These are phyloP conservation scores for Vitis riparia DNA, from an alignment of 164 flowering plant species.

Conservation along the genomic window DNA sequence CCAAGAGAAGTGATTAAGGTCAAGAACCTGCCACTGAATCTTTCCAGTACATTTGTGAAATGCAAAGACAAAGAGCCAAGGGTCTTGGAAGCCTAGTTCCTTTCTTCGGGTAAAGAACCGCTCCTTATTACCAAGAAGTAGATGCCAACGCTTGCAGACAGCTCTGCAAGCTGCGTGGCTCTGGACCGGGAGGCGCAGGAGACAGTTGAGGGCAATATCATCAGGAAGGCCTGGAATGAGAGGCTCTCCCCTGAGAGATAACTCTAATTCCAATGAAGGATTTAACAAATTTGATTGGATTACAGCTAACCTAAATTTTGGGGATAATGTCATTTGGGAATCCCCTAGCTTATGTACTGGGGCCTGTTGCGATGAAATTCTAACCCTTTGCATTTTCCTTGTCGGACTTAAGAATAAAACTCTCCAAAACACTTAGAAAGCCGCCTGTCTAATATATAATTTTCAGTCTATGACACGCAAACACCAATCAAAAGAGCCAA, in stretches of 20 bases:
- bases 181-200: constrained; percentile 73
- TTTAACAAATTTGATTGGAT: constrained; percentile 32
- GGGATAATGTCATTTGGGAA: constrained; percentile 78
- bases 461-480: neutral
- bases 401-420: neutral
- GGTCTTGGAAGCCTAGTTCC: constrained; percentile 60
- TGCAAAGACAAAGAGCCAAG: constrained; percentile 62
- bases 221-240: constrained; percentile 91
- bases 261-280: constrained; percentile 41
- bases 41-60: constrained; percentile 53
- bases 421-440: neutral
- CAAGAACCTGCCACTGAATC: constrained; percentile 64
- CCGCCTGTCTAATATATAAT: neutral
- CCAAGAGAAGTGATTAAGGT: constrained; percentile 51
- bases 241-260: constrained; percentile 38
- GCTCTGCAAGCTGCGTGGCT: constrained; percentile 53
- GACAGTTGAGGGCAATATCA: constrained; percentile 80
- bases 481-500: too few species aligned
- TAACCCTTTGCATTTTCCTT: constrained; percentile 70
- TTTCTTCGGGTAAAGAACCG: constrained; percentile 63
- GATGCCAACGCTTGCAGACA: constrained; percentile 79
- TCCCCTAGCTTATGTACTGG: constrained; percentile 87
- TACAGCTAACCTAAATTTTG: constrained; percentile 68
- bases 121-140: constrained; percentile 61
- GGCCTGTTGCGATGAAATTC: constrained; percentile 70